Percentiles rank a stretch among this genome's conserved stretches.
These are phyloP conservation scores for Pestalotiopsis sp. DNA, from an alignment of 2,329 filamentous ascomycete species.

Conservation along the genomic window DNA sequence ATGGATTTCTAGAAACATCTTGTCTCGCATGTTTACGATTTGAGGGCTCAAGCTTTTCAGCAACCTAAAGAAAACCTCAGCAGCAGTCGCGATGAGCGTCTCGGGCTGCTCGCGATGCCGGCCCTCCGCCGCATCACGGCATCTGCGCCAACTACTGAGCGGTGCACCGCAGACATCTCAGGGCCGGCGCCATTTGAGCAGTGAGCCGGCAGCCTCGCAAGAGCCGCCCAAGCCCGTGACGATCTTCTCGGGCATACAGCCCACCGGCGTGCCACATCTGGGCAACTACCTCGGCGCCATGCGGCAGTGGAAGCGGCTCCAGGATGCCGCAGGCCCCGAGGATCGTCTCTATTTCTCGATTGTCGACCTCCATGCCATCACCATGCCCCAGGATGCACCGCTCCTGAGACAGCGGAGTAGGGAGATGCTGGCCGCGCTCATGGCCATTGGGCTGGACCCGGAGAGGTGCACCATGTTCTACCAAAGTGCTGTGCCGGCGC, in stretches of 20 bases:
- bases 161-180: not conserved
- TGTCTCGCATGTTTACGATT: not conserved
- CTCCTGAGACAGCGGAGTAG: slow-evolving; percentile 66
- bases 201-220: not conserved
- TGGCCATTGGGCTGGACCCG: slow-evolving; percentile 84
- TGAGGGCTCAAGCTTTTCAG: not conserved
- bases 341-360: slow-evolving; percentile 80
- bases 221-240: slow-evolving; percentile 33
- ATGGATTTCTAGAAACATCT: not conserved
- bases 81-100: slow-evolving; percentile 20
- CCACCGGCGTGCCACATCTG: slow-evolving; percentile 89
- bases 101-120: slow-evolving; percentile 22
- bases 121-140: slow-evolving; percentile 19
- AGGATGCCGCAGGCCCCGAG: slow-evolving; percentile 60
- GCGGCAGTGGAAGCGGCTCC: slow-evolving; percentile 81
- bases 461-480: slow-evolving; percentile 79
- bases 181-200: not conserved
- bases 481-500: slow-evolving; percentile 76
- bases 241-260: slow-evolving; percentile 96
- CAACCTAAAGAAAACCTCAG: not conserved
- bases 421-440: slow-evolving; percentile 76
- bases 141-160: slow-evolving; percentile 4
- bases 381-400: slow-evolving; percentile 67
- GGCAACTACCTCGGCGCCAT: slow-evolving; percentile 95
- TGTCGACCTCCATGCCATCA: slow-evolving; percentile 94